Evolutionary conservation across 2,329 filamentous ascomycete species (phyloP), one percentile per base, ranked within the genome.

Genomic region (Thielaviopsis populi): DNA sequence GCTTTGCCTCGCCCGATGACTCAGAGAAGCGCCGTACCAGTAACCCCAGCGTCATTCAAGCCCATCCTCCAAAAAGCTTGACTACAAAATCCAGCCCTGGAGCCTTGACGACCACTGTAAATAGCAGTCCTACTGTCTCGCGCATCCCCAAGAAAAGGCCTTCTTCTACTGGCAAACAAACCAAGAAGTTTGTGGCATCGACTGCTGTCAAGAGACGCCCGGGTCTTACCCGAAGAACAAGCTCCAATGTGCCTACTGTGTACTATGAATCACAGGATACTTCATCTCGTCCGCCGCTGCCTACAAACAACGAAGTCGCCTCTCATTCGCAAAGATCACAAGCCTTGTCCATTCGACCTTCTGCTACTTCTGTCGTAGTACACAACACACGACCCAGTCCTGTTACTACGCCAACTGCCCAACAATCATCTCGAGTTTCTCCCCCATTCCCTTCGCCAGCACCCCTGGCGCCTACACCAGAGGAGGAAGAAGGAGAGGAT

Each of bases 1-100:
- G 81, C n/a, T 84, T 85, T 68, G 77, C 79, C 7, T 80, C 80
- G 17, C 81, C 82, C 1, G 77, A 77, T 40, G 76, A 75, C 37
- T 79, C 79, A 40, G 61, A 63, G 24, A 53, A 63, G 24, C 53
- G 22, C 15, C 24, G 46, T 50, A 8, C 27, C n/a, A 40, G 27
- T n/a, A 37, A 17, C 50, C 27, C 50, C 24, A 54, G 17, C 11
- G 17, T 54, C 17, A 15, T 54, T 17, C 50, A 54, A 33, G 30
- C 50, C 27, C 50, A 33, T 2, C 6, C 50, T 24, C 13, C 24
- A 27, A 6, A 10, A 17, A 33, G 8, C 17, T 17, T 27, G 6
- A 33, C 50, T 3, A 33, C 50, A 54, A n/a, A 13, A 17, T 7
- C 24, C 22, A 33, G 50, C 50, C 33, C 13, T 11, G 27, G 30